Conservation (phyloP, 164 flowering plant genomes). For the Umbilicus rupestris region DNA sequence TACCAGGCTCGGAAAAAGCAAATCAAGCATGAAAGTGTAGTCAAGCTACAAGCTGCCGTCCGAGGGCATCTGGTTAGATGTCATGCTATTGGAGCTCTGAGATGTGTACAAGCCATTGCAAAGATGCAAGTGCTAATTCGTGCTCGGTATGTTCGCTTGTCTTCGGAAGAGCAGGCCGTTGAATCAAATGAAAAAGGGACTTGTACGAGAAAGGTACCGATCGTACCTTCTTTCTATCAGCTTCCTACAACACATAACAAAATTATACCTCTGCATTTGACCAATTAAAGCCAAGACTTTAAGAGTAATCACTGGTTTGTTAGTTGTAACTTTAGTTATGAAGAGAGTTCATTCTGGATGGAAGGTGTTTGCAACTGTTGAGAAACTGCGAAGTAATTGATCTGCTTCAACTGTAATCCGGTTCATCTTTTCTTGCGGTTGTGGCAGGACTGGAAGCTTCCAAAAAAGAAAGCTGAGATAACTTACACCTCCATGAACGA, state of each 20-base stretch:
- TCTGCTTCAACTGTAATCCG: no score
- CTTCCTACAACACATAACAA: no score
- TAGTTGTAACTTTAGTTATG: no score
- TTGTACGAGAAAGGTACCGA: constrained; percentile 3
- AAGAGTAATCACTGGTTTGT: neutral
- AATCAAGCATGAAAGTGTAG: neutral
- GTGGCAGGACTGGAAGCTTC: neutral
- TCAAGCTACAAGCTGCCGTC: constrained; percentile 1
- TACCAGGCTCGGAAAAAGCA: neutral
- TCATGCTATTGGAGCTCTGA: neutral
- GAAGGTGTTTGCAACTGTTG: no score
- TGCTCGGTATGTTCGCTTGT: neutral
- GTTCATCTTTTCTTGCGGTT: neutral
- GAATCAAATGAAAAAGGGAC: no score
- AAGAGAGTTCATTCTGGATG: no score
- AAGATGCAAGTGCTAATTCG: constrained; percentile 2
- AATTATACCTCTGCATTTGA: no score
- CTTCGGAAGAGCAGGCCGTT: no score
- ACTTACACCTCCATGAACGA: constrained; percentile 38
- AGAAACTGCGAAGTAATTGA: no score
- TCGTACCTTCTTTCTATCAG: no score
- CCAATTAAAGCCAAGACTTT: neutral
- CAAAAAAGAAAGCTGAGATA: constrained; percentile 19
- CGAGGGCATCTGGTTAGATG: constrained; percentile 5
- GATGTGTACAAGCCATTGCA: constrained; percentile 3